These are phyloP conservation scores for Penicillium italicum DNA, from an alignment of 2,329 filamentous ascomycete species.

Conservation along the genomic window DNA sequence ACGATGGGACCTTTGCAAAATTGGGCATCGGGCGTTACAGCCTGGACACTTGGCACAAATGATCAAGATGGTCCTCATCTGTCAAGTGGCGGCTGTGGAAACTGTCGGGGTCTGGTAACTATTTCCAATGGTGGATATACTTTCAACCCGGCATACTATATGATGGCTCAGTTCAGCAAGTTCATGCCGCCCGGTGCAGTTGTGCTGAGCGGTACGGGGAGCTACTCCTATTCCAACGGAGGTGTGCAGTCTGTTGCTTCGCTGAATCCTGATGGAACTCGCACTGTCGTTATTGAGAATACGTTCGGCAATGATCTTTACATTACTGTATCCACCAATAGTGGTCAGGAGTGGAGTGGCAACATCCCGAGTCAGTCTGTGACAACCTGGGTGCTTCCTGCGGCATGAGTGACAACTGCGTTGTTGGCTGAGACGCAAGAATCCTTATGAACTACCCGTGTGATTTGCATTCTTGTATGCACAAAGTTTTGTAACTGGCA, in stretches of 20 bases:
- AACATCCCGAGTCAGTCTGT: conserved; percentile 29
- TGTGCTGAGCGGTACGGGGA: conserved; percentile 45
- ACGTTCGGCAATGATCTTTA: conserved; percentile 47
- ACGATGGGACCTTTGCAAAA: conserved; percentile 32
- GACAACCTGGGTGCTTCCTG: conserved; percentile 30
- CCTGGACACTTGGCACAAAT: conserved; percentile 33
- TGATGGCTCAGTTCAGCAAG: conserved; percentile 52
- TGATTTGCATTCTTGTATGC: background rate
- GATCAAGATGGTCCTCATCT: conserved; percentile 28
- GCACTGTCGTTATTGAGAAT: conserved; percentile 49
- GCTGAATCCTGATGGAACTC: conserved; percentile 47
- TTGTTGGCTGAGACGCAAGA: background rate
- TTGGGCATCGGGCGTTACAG: conserved; percentile 29
- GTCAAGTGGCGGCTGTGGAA: conserved; percentile 26
- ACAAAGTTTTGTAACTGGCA: background rate
- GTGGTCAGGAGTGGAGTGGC: conserved; percentile 28
- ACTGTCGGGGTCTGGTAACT: conserved; percentile 29
- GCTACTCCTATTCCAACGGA: conserved; percentile 43
- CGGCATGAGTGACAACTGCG: background rate
- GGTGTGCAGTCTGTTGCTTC: conserved; percentile 47
- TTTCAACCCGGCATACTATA: conserved; percentile 52
- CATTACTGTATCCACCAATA: conserved; percentile 29
- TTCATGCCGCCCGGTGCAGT: conserved; percentile 48
- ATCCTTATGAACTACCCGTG: too few species aligned
- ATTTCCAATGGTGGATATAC: conserved; percentile 42